Conservation (phyloP, 2,329 filamentous ascomycete species). For the Macrophomina phaseolina region DNA sequence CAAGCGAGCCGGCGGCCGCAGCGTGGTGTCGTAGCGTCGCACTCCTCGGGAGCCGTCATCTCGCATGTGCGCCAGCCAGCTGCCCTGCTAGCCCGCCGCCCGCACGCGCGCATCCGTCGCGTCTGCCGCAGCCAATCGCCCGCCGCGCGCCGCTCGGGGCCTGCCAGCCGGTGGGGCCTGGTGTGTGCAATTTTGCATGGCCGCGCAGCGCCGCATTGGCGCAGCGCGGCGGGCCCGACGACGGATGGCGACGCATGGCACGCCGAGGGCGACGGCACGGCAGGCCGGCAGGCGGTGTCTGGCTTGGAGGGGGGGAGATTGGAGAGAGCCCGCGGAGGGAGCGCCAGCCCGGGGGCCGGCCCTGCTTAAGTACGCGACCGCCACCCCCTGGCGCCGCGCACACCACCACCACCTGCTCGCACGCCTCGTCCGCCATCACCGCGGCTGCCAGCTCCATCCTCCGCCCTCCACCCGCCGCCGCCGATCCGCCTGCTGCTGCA, state of each 20-base stretch:
- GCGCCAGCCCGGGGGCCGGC: not conserved
- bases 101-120: not conserved
- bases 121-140: not conserved
- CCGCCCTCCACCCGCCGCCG: not conserved
- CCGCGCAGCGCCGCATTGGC: not conserved
- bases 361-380: not conserved
- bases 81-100: not conserved
- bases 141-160: not conserved
- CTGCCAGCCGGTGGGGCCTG: not conserved
- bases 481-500: not conserved
- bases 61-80: slow-evolving; percentile 5
- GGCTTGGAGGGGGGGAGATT: not conserved
- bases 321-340: not conserved
- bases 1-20: slow-evolving; percentile 2
- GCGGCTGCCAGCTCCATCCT: not conserved
- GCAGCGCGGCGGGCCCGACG: not conserved
- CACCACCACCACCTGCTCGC: not conserved
- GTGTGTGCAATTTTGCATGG: not conserved
- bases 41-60: not conserved
- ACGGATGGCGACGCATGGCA: slow-evolving; percentile 10
- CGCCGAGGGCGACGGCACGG: not conserved
- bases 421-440: not conserved
- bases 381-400: not conserved
- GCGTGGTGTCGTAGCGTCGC: not conserved
- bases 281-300: not conserved